Conservation (phyloP, 495 filamentous ascomycete genomes). For the Barbatosphaeria neglecta region DNA sequence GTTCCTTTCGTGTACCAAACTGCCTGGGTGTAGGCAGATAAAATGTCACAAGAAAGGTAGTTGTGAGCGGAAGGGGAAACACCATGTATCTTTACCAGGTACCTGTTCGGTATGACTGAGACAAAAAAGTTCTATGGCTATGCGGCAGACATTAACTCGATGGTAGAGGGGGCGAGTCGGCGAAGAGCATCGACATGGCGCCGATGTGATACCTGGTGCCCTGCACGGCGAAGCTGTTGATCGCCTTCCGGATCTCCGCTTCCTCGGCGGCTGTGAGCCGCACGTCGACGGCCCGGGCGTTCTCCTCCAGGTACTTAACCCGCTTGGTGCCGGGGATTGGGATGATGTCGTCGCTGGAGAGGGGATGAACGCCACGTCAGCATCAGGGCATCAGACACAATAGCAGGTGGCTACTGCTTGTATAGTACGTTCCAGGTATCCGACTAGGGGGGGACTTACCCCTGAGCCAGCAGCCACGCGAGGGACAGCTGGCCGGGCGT, state of each 20-base stretch:
- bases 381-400: too few relatives aligned
- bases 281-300: conserved; percentile 18
- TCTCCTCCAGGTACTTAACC: conserved; percentile 24
- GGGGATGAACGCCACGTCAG: neutral
- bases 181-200: conserved; percentile 13
- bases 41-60: too few relatives aligned
- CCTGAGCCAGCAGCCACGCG: conserved; percentile 46
- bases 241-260: conserved; percentile 24
- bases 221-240: conserved; percentile 23
- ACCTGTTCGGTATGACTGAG: too few relatives aligned
- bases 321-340: conserved; percentile 57
- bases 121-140: too few relatives aligned
- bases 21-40: too few relatives aligned
- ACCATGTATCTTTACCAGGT: too few relatives aligned
- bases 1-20: too few relatives aligned
- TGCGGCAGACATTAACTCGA: too few relatives aligned
- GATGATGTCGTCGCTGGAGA: conserved; percentile 44
- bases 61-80: too few relatives aligned
- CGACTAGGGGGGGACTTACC: too few relatives aligned
- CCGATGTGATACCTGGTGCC: conserved; percentile 21
- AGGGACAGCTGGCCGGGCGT: conserved; percentile 38
- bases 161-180: conserved; percentile 18
- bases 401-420: neutral
- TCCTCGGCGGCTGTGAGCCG: conserved; percentile 18
- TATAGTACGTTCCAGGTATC: neutral